A percentile compares a stretch with the other conserved stretches of the same genome.
Evolutionary conservation across 768 basidiomycete genomes (phyloP).

Genomic region (Leccinum boreale): DNA sequence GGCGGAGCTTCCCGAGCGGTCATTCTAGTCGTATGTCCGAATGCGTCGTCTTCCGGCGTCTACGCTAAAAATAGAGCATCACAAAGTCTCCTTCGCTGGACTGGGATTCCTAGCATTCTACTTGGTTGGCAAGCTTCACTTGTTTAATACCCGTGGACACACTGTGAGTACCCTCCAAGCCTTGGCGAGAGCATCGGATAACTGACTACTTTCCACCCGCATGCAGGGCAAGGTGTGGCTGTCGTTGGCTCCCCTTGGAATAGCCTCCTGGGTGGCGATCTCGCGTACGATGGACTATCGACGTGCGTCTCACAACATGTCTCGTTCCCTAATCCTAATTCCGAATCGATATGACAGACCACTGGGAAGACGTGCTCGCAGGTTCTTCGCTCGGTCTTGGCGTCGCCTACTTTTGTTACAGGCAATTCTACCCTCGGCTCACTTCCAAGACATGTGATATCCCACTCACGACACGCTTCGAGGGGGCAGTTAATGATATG

Average conservation of each 20-base stretch:
- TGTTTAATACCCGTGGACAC: constrained; percentile 81
- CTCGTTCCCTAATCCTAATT: not conserved
- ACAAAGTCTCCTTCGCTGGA: constrained; percentile 83
- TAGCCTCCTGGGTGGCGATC: constrained; percentile 70
- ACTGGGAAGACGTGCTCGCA: constrained; percentile 86
- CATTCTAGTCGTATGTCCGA: constrained; percentile 73
- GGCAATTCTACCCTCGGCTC: constrained; percentile 77
- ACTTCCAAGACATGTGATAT: constrained; percentile 53
- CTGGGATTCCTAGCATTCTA: constrained; percentile 88
- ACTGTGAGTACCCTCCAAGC: constrained; percentile 40
- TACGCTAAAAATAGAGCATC: not conserved
- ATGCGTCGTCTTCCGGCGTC: not conserved
- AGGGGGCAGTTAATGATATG: constrained; percentile 8
- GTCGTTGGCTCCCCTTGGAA: constrained; percentile 67
- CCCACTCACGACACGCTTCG: constrained; percentile 69
- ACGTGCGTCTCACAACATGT: constrained; percentile 45
- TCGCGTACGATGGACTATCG: constrained; percentile 93
- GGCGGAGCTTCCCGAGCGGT: constrained; percentile 88
- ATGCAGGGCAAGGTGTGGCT: constrained; percentile 77
- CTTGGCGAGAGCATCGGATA: not conserved
- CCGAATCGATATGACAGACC: constrained; percentile 48
- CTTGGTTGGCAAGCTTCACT: constrained; percentile 83
- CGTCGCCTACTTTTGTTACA: constrained; percentile 72
- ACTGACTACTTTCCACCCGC: not conserved
- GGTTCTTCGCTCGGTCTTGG: constrained; percentile 73